Conservation (phyloP, 805 yeast genomes). For the Candida multigemmis region DNA sequence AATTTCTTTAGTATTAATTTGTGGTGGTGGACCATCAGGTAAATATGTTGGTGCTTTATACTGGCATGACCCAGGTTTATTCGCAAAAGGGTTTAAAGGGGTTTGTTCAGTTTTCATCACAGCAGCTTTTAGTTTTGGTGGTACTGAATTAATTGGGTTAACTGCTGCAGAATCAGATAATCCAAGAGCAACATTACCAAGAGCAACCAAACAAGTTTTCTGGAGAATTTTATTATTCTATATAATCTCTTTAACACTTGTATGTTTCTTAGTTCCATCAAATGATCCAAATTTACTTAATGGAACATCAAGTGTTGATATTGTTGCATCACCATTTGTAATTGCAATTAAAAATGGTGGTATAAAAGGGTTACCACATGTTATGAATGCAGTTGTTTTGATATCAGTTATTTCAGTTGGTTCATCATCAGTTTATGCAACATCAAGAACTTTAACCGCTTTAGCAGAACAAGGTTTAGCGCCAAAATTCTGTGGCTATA, state of each 20-base stretch:
- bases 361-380: constrained; percentile 56
- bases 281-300: constrained; percentile 35
- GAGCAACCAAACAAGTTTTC: constrained; percentile 73
- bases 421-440: constrained; percentile 61
- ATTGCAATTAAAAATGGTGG: constrained; percentile 63
- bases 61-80: constrained; percentile 64
- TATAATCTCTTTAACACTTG: constrained; percentile 42
- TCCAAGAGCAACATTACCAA: constrained; percentile 60
- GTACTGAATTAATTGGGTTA: constrained; percentile 65
- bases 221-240: constrained; percentile 75
- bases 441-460: constrained; percentile 61
- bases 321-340: constrained; percentile 66
- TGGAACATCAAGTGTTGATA: constrained; percentile 43
- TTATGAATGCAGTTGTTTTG: constrained; percentile 63
- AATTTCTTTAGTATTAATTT: constrained; percentile 44
- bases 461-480: constrained; percentile 60
- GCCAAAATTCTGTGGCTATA: constrained; percentile 53
- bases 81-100: constrained; percentile 58
- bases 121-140: constrained; percentile 72
- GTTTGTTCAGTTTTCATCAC: constrained; percentile 65
- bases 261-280: constrained; percentile 69
- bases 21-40: constrained; percentile 49
- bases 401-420: constrained; percentile 67
- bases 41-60: constrained; percentile 48
- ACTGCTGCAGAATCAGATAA: constrained; percentile 72